Conservation (phyloP, 371 early-diverging fungal species). For the Batkoa obscura region DNA sequence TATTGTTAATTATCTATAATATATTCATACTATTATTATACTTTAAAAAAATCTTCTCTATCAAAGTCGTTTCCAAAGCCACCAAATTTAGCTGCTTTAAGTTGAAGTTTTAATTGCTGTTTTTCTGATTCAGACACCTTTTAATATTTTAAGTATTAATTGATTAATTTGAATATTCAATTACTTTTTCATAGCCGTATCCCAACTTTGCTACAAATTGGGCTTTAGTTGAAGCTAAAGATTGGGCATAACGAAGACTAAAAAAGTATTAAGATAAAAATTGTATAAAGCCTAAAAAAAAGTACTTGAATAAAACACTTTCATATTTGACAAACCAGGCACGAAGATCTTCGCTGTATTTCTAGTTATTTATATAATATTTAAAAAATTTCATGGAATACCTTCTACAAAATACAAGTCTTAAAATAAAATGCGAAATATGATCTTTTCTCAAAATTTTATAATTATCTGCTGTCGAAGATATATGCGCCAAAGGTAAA, state of each 20-base stretch:
- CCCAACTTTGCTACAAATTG: not conserved
- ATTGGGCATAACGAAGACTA: not conserved
- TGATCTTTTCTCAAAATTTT: slow-evolving; percentile 61
- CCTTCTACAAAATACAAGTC: slow-evolving; percentile 81
- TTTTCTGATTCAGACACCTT: slow-evolving; percentile 9
- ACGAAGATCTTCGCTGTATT: slow-evolving; percentile 50
- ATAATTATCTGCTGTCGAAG: slow-evolving; percentile 15
- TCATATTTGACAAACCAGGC: slow-evolving; percentile 86
- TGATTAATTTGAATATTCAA: not conserved
- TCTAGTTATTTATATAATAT: not conserved
- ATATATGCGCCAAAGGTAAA: slow-evolving; percentile 41
- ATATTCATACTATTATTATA: slow-evolving; percentile 6
- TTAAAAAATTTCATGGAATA: slow-evolving; percentile 8
- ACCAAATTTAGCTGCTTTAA: slow-evolving; percentile 1
- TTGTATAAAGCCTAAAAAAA: not conserved
- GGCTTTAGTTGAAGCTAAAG: not conserved
- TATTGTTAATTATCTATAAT: not conserved
- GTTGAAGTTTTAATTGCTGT: slow-evolving; percentile 5
- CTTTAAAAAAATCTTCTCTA: slow-evolving; percentile 29
- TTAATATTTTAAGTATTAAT: not conserved
- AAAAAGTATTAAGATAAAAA: not conserved
- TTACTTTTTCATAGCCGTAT: slow-evolving; percentile 7
- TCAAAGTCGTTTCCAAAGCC: slow-evolving; percentile 7
- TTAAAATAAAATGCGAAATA: slow-evolving; percentile 78
- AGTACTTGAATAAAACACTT: slow-evolving; percentile 51